Conservation (phyloP, 2,329 filamentous ascomycete species). For the Chrysosporium queenslandicum region DNA sequence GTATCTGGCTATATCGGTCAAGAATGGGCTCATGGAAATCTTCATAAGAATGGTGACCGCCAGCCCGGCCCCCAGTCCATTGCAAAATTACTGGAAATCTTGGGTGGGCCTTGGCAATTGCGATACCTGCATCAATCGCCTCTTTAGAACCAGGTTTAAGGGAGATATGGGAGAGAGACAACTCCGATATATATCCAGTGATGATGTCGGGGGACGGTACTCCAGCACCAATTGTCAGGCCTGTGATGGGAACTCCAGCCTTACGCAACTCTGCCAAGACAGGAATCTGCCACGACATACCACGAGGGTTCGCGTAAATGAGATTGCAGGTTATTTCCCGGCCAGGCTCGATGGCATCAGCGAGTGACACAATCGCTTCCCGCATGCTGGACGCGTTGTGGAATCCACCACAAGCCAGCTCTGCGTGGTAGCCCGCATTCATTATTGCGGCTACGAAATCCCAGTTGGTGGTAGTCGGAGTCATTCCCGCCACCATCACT, state of each 20-base stretch:
- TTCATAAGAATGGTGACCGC: slow-evolving; percentile 88
- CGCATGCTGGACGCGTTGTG: slow-evolving; percentile 75
- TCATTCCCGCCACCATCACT: slow-evolving; percentile 89
- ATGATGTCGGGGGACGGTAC: slow-evolving; percentile 88
- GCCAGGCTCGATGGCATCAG: slow-evolving; percentile 70
- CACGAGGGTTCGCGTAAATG: slow-evolving; percentile 80
- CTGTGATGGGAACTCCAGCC: slow-evolving; percentile 82
- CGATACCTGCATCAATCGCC: slow-evolving; percentile 78
- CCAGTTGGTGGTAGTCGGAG: slow-evolving; percentile 76
- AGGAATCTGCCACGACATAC: slow-evolving; percentile 88
- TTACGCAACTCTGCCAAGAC: slow-evolving; percentile 67
- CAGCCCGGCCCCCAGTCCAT: slow-evolving; percentile 89
- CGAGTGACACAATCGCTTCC: slow-evolving; percentile 70
- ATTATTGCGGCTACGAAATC: slow-evolving; percentile 87
- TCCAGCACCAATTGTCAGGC: slow-evolving; percentile 83
- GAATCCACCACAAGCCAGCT: slow-evolving; percentile 82
- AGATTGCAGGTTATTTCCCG: slow-evolving; percentile 82
- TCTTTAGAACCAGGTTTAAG: slow-evolving; percentile 90
- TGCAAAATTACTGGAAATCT: slow-evolving; percentile 82
- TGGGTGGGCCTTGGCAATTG: slow-evolving; percentile 87
- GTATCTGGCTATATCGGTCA: slow-evolving; percentile 80
- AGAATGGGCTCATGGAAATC: slow-evolving; percentile 89
- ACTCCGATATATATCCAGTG: slow-evolving; percentile 83
- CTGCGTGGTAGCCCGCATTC: slow-evolving; percentile 87
- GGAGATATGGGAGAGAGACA: slow-evolving; percentile 82